These are phyloP conservation scores for Thermochaetoides thermophila DNA, from an alignment of 495 filamentous ascomycete species.

Conservation along the genomic window DNA sequence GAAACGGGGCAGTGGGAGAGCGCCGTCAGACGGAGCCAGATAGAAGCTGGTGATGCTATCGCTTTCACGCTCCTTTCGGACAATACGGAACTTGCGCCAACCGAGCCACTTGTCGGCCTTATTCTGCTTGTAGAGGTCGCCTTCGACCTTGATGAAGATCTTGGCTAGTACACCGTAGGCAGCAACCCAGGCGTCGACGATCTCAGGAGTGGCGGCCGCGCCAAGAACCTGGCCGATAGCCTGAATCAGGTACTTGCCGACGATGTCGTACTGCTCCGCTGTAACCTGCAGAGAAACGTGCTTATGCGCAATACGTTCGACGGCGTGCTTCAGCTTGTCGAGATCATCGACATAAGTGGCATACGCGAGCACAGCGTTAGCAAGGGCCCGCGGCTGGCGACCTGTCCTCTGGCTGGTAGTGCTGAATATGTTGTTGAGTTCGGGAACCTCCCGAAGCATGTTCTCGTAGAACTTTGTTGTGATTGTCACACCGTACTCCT, in stretches of 20 bases:
- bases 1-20: conserved; percentile 40
- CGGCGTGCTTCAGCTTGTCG: conserved; percentile 39
- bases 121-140: conserved; percentile 41
- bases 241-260: conserved; percentile 50
- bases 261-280: conserved; percentile 52
- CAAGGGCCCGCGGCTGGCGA: conserved; percentile 50
- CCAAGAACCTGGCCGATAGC: conserved; percentile 55
- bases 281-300: conserved; percentile 57
- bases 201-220: conserved; percentile 47
- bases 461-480: conserved; percentile 54
- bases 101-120: conserved; percentile 37
- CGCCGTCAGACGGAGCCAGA: conserved; percentile 44
- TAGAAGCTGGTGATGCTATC: conserved; percentile 49
- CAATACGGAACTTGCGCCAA: conserved; percentile 54
- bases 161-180: conserved; percentile 51
- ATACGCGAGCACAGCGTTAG: conserved; percentile 52
- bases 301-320: conserved; percentile 64
- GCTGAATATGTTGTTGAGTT: conserved; percentile 54
- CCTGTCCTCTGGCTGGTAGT: conserved; percentile 47
- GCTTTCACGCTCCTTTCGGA: conserved; percentile 43
- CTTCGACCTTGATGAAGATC: conserved; percentile 51
- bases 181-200: conserved; percentile 50
- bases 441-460: conserved; percentile 45
- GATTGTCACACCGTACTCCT: conserved; percentile 50
- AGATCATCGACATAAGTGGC: conserved; percentile 60